These are phyloP conservation scores for Colletotrichum echinochloae DNA, from an alignment of 2,329 filamentous ascomycete genomes.

Conservation along the genomic window DNA sequence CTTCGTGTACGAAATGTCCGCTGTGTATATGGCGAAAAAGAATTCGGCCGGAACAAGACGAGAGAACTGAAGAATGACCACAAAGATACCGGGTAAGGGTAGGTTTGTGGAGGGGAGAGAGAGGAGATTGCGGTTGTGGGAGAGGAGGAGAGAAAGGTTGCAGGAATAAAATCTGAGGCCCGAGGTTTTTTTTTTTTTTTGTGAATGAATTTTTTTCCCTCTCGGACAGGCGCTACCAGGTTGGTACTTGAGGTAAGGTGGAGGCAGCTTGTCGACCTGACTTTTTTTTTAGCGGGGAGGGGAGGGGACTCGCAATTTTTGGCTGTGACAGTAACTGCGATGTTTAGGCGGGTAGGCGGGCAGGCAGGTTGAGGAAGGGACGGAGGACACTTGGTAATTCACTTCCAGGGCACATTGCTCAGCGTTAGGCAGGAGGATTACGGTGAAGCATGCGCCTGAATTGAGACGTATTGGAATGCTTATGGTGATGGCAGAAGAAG, in stretches of 20 bases:
- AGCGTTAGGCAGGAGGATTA: background rate
- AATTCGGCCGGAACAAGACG: constrained; percentile 21
- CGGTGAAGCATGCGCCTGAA: constrained; percentile 11
- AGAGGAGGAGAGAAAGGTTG: constrained; percentile 28
- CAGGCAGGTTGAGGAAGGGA: constrained; percentile 2
- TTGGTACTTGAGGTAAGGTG: constrained; percentile 38
- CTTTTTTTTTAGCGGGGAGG: constrained; percentile 37
- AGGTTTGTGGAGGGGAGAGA: constrained; percentile 29
- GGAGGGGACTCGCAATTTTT: constrained; percentile 7
- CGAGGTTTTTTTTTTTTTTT: constrained; percentile 42
- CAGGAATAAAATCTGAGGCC: constrained; percentile 41
- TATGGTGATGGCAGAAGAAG: background rate
- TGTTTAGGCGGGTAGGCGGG: constrained; percentile 2
- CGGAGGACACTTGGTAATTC: background rate
- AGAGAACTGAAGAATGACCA: constrained; percentile 24
- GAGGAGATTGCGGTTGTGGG: constrained; percentile 30
- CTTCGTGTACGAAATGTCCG: constrained; percentile 30
- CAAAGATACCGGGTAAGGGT: constrained; percentile 24
- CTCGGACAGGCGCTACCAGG: constrained; percentile 39
- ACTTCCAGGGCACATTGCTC: constrained; percentile 2
- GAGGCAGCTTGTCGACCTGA: constrained; percentile 38
- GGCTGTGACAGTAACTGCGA: constrained; percentile 8
- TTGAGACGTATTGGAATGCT: background rate
- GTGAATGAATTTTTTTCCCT: constrained; percentile 42
- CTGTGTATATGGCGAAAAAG: constrained; percentile 7